Base-by-base conservation (phyloP, 139 green algal genomes). In the Limnomonas spitsbergensis region DNA sequence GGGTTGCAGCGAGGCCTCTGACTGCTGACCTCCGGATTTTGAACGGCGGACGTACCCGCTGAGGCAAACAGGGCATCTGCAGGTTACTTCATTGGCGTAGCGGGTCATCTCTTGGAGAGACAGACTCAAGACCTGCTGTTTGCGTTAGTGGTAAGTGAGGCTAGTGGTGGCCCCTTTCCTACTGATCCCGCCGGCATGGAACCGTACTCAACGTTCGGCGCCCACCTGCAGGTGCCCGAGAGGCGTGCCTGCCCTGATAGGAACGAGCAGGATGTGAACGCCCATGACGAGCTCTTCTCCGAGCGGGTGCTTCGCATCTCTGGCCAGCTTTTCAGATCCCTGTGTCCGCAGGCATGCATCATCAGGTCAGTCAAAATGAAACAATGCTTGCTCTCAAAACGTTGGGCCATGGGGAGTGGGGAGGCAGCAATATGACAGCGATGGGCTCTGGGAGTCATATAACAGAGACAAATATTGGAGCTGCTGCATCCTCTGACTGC, bases 21-120 rank as follows among this genome's bases (percentile, higher is more conserved):
- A n/a, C 14, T 3, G 1, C 35, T 2, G n/a, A 2, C 9, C 26
- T 76, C 29, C 24, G 6, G 32, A 7, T 52, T 24, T 24, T 26
- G 27, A 31, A 73, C 3, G 6, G 67, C 67, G 14, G 24, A 39
- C 29, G 67, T 26, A 35, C 36, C 39, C 27, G 4, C 67, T 7
- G 9, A 31, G 9, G 32, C 31, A 7, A 40, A 24, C 34, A 31
- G 42, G 32, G 32, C 4, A 4, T 14, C 3, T 42, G 27, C 76
- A 82, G 81, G 81, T 26, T 86, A 83, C 32, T 53, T 86, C 0
- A 86, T 86, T 1, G 81, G 73, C 2, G 73, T 81, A 0, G 81
- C 81, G 27, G 81, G 81, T 1, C n/a, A 66, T 4, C 73, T 73
- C 2, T 1, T 86, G 1, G 54, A 83, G 61, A 2, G 34, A 29